These are phyloP conservation scores for Clitopilus passeckerianus DNA, from an alignment of 768 basidiomycete genomes.

Conservation along the genomic window DNA sequence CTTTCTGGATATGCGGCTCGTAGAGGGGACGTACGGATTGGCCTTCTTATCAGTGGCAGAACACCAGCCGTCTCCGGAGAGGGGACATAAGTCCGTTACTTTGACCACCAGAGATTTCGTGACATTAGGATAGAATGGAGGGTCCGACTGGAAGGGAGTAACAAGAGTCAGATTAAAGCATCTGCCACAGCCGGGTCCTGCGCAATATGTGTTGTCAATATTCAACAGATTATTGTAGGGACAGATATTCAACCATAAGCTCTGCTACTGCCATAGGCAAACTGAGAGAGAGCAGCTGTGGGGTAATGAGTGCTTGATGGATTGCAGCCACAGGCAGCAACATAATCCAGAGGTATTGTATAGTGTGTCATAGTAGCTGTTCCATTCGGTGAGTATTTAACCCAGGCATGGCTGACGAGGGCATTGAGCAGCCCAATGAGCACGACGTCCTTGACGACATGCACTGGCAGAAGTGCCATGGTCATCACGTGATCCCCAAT, in stretches of 20 bases:
- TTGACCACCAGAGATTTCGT: slow-evolving; percentile 68
- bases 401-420: slow-evolving; percentile 36
- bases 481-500: background rate
- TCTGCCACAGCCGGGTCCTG: slow-evolving; percentile 68
- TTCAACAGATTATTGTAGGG: slow-evolving; percentile 1
- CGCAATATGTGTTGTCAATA: background rate
- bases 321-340: slow-evolving; percentile 78
- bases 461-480: background rate
- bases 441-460: slow-evolving; percentile 9
- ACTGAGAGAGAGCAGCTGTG: slow-evolving; percentile 75
- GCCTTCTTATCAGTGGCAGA: slow-evolving; percentile 55
- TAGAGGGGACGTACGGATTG: slow-evolving; percentile 48
- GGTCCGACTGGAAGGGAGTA: slow-evolving; percentile 59
- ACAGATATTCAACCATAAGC: slow-evolving; percentile 41
- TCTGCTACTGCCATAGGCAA: slow-evolving; percentile 74
- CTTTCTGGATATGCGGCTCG: background rate
- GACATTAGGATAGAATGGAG: slow-evolving; percentile 63
- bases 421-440: slow-evolving; percentile 3
- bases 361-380: slow-evolving; percentile 81
- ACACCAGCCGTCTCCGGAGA: slow-evolving; percentile 62
- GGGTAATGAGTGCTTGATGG: slow-evolving; percentile 64
- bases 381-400: slow-evolving; percentile 57
- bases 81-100: slow-evolving; percentile 76
- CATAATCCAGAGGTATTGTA: slow-evolving; percentile 43
- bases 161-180: slow-evolving; percentile 78